A percentile compares a stretch with the other conserved stretches of the same genome.
These are phyloP conservation scores for Amanita muscaria DNA, from an alignment of 768 basidiomycete species.

Conservation along the genomic window DNA sequence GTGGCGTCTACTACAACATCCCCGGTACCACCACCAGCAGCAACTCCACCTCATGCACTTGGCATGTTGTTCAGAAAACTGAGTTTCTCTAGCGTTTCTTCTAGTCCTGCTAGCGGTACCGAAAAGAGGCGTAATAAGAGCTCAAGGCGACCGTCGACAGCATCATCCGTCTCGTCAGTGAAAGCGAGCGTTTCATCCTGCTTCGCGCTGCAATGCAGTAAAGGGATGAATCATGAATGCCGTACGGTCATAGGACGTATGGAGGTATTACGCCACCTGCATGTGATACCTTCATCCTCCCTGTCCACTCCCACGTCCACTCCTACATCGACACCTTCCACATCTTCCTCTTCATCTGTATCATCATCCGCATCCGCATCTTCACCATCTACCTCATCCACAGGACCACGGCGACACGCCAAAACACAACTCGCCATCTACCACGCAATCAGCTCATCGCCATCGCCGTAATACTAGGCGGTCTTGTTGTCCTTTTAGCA, in stretches of 20 bases:
- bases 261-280: slow-evolving; percentile 52
- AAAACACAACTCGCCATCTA: slow-evolving; percentile 13
- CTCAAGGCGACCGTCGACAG: neutral
- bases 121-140: no score
- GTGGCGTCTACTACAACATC: no score
- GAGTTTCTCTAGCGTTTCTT: neutral
- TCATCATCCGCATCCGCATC: slow-evolving; percentile 12
- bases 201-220: no score
- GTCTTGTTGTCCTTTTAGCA: slow-evolving; percentile 37
- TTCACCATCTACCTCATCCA: slow-evolving; percentile 21
- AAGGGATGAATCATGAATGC: no score
- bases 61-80: slow-evolving; percentile 1
- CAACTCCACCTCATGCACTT: neutral
- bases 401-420: slow-evolving; percentile 13
- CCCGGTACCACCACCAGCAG: neutral
- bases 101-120: no score
- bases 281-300: slow-evolving; percentile 20
- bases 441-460: slow-evolving; percentile 38
- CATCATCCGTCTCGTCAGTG: neutral
- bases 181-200: no score
- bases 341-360: slow-evolving; percentile 13
- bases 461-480: slow-evolving; percentile 50
- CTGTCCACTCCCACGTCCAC: slow-evolving; percentile 22
- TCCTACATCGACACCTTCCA: slow-evolving; percentile 21
- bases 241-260: no score